These are phyloP conservation scores for Globisporangium splendens DNA, from an alignment of 352 stramenopile species.

Conservation along the genomic window DNA sequence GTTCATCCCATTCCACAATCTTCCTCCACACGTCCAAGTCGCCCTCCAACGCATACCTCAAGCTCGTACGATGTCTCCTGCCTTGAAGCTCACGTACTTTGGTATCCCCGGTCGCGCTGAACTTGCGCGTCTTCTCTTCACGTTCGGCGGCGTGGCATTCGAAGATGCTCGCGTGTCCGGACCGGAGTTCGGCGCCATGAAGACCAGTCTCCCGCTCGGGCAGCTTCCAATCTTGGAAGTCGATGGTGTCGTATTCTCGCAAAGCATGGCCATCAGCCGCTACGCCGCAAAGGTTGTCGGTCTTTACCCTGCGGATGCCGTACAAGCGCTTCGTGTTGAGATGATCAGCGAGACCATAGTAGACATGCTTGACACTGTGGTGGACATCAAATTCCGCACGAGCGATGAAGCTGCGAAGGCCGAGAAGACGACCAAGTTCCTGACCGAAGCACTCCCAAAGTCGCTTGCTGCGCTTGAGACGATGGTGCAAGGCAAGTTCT, in stretches of 20 bases:
- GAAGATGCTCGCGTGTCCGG: constrained; percentile 36
- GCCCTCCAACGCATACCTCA: neutral
- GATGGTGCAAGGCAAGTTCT: constrained; percentile 21
- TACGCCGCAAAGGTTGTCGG: constrained; percentile 39
- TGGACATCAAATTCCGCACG: constrained; percentile 14
- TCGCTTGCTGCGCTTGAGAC: constrained; percentile 36
- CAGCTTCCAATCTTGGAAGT: constrained; percentile 50
- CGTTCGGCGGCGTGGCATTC: constrained; percentile 42
- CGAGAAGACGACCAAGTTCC: constrained; percentile 1
- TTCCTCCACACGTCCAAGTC: neutral
- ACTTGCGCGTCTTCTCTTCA: constrained; percentile 45
- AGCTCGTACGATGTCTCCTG: neutral
- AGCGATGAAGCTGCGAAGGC: constrained; percentile 23
- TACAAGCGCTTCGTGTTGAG: constrained; percentile 28
- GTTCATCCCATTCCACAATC: constrained; percentile 7
- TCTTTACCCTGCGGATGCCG: constrained; percentile 24
- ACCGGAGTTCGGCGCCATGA: constrained; percentile 31
- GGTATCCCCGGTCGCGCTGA: constrained; percentile 37
- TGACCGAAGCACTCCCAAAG: constrained; percentile 1
- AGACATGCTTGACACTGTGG: constrained; percentile 17
- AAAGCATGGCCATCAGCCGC: constrained; percentile 40
- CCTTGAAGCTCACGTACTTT: constrained; percentile 55
- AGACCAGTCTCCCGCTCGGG: constrained; percentile 40
- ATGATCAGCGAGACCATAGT: constrained; percentile 14
- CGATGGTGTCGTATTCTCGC: constrained; percentile 23